A percentile compares a stretch with the other conserved stretches of the same genome.
Conservation (phyloP, 2,329 filamentous ascomycete species). For the Fusarium hainanense region DNA sequence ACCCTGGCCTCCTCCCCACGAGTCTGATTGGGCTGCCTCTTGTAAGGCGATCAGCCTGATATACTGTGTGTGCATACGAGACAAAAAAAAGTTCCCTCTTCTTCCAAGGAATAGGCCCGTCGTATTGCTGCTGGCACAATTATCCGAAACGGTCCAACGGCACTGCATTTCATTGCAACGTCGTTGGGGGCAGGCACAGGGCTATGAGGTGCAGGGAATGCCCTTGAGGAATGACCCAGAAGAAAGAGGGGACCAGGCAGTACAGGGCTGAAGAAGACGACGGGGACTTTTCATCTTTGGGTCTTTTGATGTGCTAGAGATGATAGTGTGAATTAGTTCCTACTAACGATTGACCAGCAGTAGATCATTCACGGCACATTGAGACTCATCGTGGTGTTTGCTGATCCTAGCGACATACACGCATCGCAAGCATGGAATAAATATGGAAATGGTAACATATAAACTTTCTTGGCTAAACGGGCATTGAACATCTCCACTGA, state of each 20-base stretch:
- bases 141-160: slow-evolving; percentile 31
- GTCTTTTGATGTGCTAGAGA: slow-evolving; percentile 8
- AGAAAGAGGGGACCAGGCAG: background rate
- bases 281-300: background rate
- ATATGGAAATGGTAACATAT: background rate
- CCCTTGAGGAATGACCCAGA: background rate
- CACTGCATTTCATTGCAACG: slow-evolving; percentile 17
- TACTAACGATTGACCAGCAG: background rate
- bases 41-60: slow-evolving; percentile 13
- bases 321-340: slow-evolving; percentile 6
- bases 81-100: slow-evolving; percentile 6
- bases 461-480: background rate
- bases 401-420: background rate
- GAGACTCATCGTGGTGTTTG: background rate
- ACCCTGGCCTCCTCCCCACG: slow-evolving; percentile 6
- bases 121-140: slow-evolving; percentile 10
- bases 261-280: slow-evolving; percentile 34
- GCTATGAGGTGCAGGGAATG: background rate
- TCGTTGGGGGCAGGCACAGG: background rate
- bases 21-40: slow-evolving; percentile 1
- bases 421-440: background rate
- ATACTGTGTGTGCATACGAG: slow-evolving; percentile 14
- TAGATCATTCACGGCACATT: background rate
- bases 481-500: slow-evolving; percentile 9
- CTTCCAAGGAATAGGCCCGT: slow-evolving; percentile 9